phyloP scores from a whole-genome alignment of 2,329 filamentous ascomycete species.

The Phoma sp. region DNA sequence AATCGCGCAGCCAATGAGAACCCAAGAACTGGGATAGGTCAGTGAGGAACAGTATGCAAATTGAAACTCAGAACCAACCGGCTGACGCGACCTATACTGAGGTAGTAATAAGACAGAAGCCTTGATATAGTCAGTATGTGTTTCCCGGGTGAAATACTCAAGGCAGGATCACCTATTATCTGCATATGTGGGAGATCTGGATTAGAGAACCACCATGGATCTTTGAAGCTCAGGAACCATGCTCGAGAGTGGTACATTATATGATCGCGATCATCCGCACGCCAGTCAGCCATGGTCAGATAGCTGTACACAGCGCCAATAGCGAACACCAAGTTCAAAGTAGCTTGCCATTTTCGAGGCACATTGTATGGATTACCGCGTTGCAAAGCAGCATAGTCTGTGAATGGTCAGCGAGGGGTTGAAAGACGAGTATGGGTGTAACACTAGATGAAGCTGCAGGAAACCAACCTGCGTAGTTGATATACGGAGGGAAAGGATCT shows the following conservation, averaged over 20 bases:
- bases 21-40: slow-evolving; percentile 43
- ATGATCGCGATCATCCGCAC: slow-evolving; percentile 40
- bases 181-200: slow-evolving; percentile 50
- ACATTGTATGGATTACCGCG: slow-evolving; percentile 19
- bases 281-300: slow-evolving; percentile 35
- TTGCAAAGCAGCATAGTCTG: slow-evolving; percentile 31
- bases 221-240: slow-evolving; percentile 38
- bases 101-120: slow-evolving; percentile 50
- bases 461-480: background rate
- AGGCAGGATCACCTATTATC: slow-evolving; percentile 24
- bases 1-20: slow-evolving; percentile 45
- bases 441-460: background rate
- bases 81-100: slow-evolving; percentile 50
- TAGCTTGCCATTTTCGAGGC: slow-evolving; percentile 44
- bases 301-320: slow-evolving; percentile 49
- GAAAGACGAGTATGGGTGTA: background rate
- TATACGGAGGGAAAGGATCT: background rate
- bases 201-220: slow-evolving; percentile 32
- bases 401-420: background rate
- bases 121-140: too few relatives aligned
- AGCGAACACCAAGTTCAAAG: slow-evolving; percentile 52
- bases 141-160: too few relatives aligned
- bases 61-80: slow-evolving; percentile 36
- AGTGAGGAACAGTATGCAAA: background rate
- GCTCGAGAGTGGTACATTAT: slow-evolving; percentile 49